Evolutionary conservation across 2,329 filamentous ascomycete species (phyloP).

Genomic region (Ceratocystis diversiconidia): DNA sequence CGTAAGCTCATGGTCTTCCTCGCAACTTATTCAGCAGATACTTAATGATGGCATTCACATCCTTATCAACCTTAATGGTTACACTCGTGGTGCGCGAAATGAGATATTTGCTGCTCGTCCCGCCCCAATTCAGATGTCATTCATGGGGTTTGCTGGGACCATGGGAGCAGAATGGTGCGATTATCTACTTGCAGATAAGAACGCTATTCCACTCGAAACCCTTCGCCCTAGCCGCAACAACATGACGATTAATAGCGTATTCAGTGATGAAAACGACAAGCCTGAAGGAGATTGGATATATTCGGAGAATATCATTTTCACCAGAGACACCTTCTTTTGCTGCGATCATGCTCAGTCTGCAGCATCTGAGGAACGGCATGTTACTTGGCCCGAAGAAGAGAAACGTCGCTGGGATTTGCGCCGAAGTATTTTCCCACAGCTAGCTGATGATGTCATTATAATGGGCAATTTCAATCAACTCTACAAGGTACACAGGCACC

Average conservation of each 20-base stretch:
- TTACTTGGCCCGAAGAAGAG: conserved; percentile 78
- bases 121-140: conserved; percentile 96
- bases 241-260: conserved; percentile 55
- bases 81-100: conserved; percentile 90
- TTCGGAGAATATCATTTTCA: conserved; percentile 91
- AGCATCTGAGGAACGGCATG: conserved; percentile 48
- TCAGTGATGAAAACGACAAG: conserved; percentile 50
- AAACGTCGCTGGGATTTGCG: conserved; percentile 78
- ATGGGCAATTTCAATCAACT: conserved; percentile 97
- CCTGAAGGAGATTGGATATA: conserved; percentile 78
- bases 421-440: conserved; percentile 72
- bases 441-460: conserved; percentile 75
- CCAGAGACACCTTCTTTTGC: conserved; percentile 91
- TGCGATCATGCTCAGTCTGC: conserved; percentile 92
- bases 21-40: conserved; percentile 74
- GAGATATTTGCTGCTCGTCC: conserved; percentile 92
- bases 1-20: conserved; percentile 72
- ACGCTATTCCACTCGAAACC: conserved; percentile 69
- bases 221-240: conserved; percentile 68
- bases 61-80: conserved; percentile 93
- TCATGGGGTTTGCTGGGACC: conserved; percentile 97
- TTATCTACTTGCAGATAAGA: conserved; percentile 82
- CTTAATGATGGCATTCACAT: conserved; percentile 82
- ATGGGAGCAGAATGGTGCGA: conserved; percentile 97
- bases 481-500: conserved; percentile 60